Evolutionary conservation across 495 filamentous ascomycete species (phyloP).

Genomic region (Aspergillus haitiensis): DNA sequence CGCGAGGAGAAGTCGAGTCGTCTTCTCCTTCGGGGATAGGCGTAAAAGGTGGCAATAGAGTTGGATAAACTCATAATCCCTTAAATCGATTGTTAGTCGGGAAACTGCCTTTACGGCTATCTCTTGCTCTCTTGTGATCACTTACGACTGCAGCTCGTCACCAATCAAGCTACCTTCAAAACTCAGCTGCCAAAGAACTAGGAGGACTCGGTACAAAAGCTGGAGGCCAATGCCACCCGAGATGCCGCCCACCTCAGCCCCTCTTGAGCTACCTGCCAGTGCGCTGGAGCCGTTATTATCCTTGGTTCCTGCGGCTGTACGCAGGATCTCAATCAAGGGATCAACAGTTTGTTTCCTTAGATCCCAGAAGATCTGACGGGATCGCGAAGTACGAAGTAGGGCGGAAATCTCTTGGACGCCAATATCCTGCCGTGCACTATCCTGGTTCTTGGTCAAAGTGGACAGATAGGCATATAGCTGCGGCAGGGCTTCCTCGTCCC

Average conservation of each 20-base stretch:
- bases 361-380: constrained; percentile 86
- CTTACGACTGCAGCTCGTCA: constrained; percentile 81
- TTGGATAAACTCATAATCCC: constrained; percentile 87
- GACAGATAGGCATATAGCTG: constrained; percentile 84
- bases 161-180: constrained; percentile 86
- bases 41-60: constrained; percentile 88
- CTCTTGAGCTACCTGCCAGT: constrained; percentile 61
- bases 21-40: constrained; percentile 96
- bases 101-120: neutral
- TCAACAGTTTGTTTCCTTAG: constrained; percentile 78
- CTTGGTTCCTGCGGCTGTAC: constrained; percentile 71
- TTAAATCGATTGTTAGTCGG: constrained; percentile 36
- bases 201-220: constrained; percentile 88
- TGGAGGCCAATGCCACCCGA: constrained; percentile 87
- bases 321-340: constrained; percentile 80
- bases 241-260: constrained; percentile 60
- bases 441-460: constrained; percentile 72
- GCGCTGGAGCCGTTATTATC: constrained; percentile 69
- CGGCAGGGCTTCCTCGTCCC: constrained; percentile 78
- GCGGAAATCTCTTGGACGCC: constrained; percentile 89
- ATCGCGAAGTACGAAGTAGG: constrained; percentile 70
- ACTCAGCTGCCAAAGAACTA: constrained; percentile 93
- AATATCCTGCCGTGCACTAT: constrained; percentile 90
- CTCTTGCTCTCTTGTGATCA: constrained; percentile 3
- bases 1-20: constrained; percentile 84